Base-by-base conservation (phyloP, 306 rosid genomes). In the Quercus variabilis region DNA sequence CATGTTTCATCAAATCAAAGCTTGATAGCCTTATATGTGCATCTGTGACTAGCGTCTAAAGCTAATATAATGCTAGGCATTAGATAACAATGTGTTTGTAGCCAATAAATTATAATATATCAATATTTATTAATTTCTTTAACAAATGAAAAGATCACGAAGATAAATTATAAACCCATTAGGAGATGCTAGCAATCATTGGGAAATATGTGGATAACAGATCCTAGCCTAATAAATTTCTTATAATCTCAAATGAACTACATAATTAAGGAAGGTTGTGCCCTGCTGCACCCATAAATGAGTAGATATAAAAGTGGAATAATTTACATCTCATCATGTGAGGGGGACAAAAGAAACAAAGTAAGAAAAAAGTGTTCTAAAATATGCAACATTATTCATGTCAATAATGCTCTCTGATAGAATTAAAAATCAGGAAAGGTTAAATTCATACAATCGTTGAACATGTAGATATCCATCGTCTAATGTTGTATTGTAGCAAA, bases 401-500 rank as follows among this genome's bases (percentile, higher is more conserved):
- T 59, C 72, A 55, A 72, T 55, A 12, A 74, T 35, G 58, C 28
- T 77, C 6, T 75, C 73, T 75, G 71, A 64, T 51, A 79, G 25
- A 70, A 67, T 79, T 49, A 49, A 49, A 49, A 49, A 49, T 12
- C 4, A 11, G 17, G 41, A 62, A 77, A 70, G 79, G 63, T 18
- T 52, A 57, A 82, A 78, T 55, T 13, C 90, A 57, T 93, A 96
- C 99, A 96, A 74, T 88, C 88, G 86, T 80, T 49, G 38, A 85
- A 96, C 94, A 81, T 93, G 99, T 28, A 86, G 93, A 88, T 80
- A 87, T 80, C 89, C 92, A 86, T 91, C 97, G 2, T 28, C 59
- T 26, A 76, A 51, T 77, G 91, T 55, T 19, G 5, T 46, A 70
- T 87, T 89, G 94, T 43, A 87, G 92, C 99, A 96, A 55, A 82